These are phyloP conservation scores for Aspergillus brunneoviolaceus DNA, from an alignment of 2,329 filamentous ascomycete genomes.

Conservation along the genomic window DNA sequence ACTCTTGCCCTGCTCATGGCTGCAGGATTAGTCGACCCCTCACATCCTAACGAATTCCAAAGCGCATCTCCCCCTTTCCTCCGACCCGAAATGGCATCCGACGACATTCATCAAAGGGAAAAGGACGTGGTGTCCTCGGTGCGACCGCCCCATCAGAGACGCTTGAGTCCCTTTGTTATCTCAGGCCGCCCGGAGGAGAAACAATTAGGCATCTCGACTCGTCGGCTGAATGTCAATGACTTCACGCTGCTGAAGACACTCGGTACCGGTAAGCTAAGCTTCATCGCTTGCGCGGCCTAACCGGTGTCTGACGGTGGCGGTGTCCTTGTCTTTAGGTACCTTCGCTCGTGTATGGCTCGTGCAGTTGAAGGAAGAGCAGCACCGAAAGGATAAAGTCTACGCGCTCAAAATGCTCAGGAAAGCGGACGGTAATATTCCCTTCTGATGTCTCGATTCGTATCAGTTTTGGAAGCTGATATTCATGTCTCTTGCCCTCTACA, in stretches of 20 bases:
- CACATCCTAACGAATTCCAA: constrained; percentile 31
- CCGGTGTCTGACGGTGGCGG: constrained; percentile 16
- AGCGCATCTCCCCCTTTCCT: constrained; percentile 21
- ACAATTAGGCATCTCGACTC: constrained; percentile 38
- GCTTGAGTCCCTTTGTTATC: constrained; percentile 39
- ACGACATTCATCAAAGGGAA: constrained; percentile 30
- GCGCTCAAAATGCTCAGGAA: constrained; percentile 53
- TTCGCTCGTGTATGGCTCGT: constrained; percentile 54
- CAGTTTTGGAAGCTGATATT: constrained; percentile 1
- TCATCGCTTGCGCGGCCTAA: constrained; percentile 6
- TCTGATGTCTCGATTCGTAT: not conserved
- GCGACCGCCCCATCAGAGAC: constrained; percentile 30
- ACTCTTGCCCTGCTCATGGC: constrained; percentile 38
- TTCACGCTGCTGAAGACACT: constrained; percentile 51
- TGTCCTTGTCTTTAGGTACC: constrained; percentile 40
- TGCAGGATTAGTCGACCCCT: constrained; percentile 40
- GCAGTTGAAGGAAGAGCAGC: constrained; percentile 40
- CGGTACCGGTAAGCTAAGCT: constrained; percentile 45
- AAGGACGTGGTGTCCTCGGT: constrained; percentile 31
- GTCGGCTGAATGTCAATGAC: constrained; percentile 41
- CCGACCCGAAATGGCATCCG: constrained; percentile 16
- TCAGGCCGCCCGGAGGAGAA: constrained; percentile 40
- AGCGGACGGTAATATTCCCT: constrained; percentile 43
- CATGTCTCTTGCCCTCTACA: constrained; percentile 18
- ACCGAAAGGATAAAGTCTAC: constrained; percentile 43